Evolutionary conservation across 148 eudicot genomes (phyloP), one percentile per base, ranked within the genome.

Genomic region (Vaccinium darrowii): DNA sequence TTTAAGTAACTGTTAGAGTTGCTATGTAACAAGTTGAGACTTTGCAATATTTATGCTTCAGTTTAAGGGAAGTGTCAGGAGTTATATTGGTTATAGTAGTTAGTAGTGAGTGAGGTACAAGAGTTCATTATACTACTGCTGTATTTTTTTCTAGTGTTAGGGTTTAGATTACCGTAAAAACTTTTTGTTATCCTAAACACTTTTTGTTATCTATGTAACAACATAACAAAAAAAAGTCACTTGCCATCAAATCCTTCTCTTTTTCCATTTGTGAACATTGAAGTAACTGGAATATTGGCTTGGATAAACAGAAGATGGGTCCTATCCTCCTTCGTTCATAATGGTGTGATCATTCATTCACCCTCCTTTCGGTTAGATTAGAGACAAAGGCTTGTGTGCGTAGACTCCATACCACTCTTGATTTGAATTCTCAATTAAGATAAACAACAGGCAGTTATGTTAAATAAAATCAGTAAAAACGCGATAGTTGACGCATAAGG

Each of bases 351-450:
- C 50, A 78, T 56, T 79, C 65, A 30, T 56, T 56, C 10, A 12
- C 82, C 49, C 23, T 53, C 14, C 49, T 56, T 54, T 56, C 4
- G 14, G 39, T 54, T 47, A 19, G 30, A n/a, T 76, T 49, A 76
- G 23, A 12, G 14, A 21, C 79, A 76, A 75, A 47, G 5, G 23
- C 15, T 43, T 11, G 14, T 76, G 54, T 10, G 54, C 7, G 21
- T 76, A 76, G 27, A 19, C 51, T 47, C 79, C 18, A 43, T 39
- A 39, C 72, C 51, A 81, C 33, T 43, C 43, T 54, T 14, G 21
- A 81, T 60, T 60, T 81, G 53, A 62, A 39, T 80, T 18, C 82
- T 81, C 73, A 62, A 60, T 43, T 18, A 39, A 23, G 12, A 78
- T 25, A 53, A 51, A 51, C 36, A 51, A 78, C 36, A 78, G 39